A percentile compares a stretch with the other conserved stretches of the same genome.
Evolutionary conservation across 208 protist genomes (phyloP).

Genomic region (Trypanosoma boissoni): DNA sequence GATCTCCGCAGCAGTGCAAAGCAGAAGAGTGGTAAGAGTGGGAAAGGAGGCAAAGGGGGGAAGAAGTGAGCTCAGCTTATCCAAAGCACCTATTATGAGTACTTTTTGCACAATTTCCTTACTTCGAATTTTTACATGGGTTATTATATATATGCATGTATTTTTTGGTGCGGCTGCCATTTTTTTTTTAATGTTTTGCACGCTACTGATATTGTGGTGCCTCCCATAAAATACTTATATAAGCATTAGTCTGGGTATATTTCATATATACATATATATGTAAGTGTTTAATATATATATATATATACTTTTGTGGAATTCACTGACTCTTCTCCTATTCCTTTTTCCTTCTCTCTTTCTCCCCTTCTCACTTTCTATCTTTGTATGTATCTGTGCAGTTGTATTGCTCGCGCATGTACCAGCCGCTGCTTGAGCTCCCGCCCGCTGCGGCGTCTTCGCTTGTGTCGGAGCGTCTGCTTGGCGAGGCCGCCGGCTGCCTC

Average conservation of each 20-base stretch:
- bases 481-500: slow-evolving; percentile 57
- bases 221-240: too few species aligned
- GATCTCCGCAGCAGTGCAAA: slow-evolving; percentile 31
- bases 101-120: too few species aligned
- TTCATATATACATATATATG: too few species aligned
- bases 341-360: slow-evolving; percentile 10
- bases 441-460: slow-evolving; percentile 31
- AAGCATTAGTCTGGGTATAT: too few species aligned
- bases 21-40: slow-evolving; percentile 17
- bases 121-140: too few species aligned
- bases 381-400: background rate
- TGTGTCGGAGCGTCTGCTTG: slow-evolving; percentile 38
- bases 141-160: too few species aligned
- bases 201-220: too few species aligned
- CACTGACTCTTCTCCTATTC: background rate
- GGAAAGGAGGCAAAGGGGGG: slow-evolving; percentile 26
- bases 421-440: slow-evolving; percentile 62
- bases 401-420: slow-evolving; percentile 59
- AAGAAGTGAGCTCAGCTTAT: slow-evolving; percentile 21
- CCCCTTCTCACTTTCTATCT: slow-evolving; percentile 11
- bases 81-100: too few species aligned
- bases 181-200: too few species aligned
- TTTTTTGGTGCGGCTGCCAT: too few species aligned
- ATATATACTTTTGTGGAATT: too few species aligned
- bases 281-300: too few species aligned